Evolutionary conservation across 768 basidiomycete genomes (phyloP), one percentile per base, ranked within the genome.

Genomic region (Favolaschia claudopus): DNA sequence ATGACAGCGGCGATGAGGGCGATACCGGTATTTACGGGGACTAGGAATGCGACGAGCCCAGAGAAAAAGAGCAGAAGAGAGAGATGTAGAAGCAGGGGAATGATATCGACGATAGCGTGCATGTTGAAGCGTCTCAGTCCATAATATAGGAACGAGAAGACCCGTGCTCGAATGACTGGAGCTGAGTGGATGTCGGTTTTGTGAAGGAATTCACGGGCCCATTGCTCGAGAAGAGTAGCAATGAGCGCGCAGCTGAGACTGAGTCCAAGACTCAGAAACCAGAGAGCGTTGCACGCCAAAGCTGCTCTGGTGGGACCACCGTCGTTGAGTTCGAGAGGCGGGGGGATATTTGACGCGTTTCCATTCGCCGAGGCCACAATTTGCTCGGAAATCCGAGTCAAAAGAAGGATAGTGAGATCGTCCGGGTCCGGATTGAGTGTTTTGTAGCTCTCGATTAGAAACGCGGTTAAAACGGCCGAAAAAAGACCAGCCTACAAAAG

Each of bases 41-140:
- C 10, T 13, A 48, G 46, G 46, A 48, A 48, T n/a, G 46, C 52
- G n/a, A 54, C 42, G n/a, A 54, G 22, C 14, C 52, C 52, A 25
- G 40, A 39, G 32, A 54, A 54, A 22, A 54, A 54, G 40, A 54
- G 34, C 17, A 42, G 19, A 12, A 54, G 52, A 9, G 52, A 42
- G 3, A 22, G 28, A 31, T 54, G 52, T 9, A 54, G 52, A 12
- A 54, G 40, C 9, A 40, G 42, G 7, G 52, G 52, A 29, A 44
- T 54, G 13, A 36, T 25, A 8, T 44, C 52, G 14, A 40, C 37
- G 7, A 38, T 20, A 6, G n/a, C n/a, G n/a, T n/a, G n/a, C n/a
- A n/a, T n/a, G n/a, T n/a, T 6, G 20, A 43, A 43, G 9, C 24
- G 40, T 27, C 28, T 43, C 9, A 43, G 40, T 5, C 40, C 40